These are phyloP conservation scores for Lactifluus echinatus DNA, from an alignment of 768 basidiomycete species.

Conservation along the genomic window DNA sequence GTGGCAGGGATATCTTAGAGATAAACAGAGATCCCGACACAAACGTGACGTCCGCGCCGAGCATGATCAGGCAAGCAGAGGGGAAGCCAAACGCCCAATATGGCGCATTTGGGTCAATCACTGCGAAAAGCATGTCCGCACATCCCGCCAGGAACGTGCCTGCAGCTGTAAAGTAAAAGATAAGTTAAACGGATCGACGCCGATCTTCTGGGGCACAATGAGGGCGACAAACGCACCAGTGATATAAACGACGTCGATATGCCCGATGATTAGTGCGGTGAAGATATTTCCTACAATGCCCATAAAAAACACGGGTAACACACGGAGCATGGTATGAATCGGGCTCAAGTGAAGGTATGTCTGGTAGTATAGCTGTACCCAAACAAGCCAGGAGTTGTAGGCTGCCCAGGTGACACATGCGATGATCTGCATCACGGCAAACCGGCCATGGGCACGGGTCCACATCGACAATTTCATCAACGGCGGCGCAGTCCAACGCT, in stretches of 20 bases:
- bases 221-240: conserved; percentile 34
- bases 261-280: conserved; percentile 50
- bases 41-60: conserved; percentile 75
- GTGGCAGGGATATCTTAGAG: conserved; percentile 52
- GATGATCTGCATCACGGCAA: conserved; percentile 53
- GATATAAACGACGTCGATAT: conserved; percentile 47
- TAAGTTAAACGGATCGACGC: neutral
- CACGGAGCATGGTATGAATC: conserved; percentile 51
- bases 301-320: conserved; percentile 63
- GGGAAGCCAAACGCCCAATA: conserved; percentile 79
- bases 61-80: conserved; percentile 50
- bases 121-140: conserved; percentile 58
- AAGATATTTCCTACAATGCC: conserved; percentile 58
- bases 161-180: conserved; percentile 25
- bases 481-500: conserved; percentile 42
- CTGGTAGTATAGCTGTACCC: conserved; percentile 66
- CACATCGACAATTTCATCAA: conserved; percentile 58
- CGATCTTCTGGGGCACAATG: neutral
- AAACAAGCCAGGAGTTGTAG: conserved; percentile 48
- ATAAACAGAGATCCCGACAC: conserved; percentile 67
- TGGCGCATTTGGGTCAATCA: conserved; percentile 45
- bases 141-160: conserved; percentile 52
- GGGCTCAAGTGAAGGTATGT: conserved; percentile 47
- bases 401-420: conserved; percentile 56
- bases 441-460: conserved; percentile 51